Evolutionary conservation across 371 early-diverging fungal species (phyloP).

Genomic region (Mucor irregularis): DNA sequence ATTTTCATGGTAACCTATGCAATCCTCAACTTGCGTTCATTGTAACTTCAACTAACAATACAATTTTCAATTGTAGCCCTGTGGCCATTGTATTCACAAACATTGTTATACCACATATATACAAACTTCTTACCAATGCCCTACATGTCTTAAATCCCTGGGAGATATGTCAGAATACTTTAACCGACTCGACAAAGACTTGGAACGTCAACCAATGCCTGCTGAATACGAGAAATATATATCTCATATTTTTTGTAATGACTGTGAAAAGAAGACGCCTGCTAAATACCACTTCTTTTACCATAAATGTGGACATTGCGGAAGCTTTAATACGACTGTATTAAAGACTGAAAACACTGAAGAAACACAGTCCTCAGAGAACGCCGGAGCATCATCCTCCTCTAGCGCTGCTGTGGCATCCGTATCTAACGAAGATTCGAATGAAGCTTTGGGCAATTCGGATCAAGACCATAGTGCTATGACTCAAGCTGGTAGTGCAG

Average conservation of each 20-base stretch:
- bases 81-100: slow-evolving; percentile 96
- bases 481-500: slow-evolving; percentile 17
- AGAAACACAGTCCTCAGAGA: slow-evolving; percentile 8
- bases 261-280: slow-evolving; percentile 84
- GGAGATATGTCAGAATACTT: slow-evolving; percentile 87
- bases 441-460: slow-evolving; percentile 16
- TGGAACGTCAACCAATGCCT: slow-evolving; percentile 89
- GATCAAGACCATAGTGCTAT: slow-evolving; percentile 23
- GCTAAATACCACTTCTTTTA: slow-evolving; percentile 93
- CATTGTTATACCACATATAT: slow-evolving; percentile 84
- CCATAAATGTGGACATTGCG: slow-evolving; percentile 90
- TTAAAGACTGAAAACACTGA: slow-evolving; percentile 58
- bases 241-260: slow-evolving; percentile 89
- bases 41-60: not conserved
- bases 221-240: slow-evolving; percentile 77
- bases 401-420: not conserved
- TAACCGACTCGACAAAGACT: slow-evolving; percentile 77
- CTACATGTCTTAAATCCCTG: slow-evolving; percentile 93
- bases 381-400: not conserved
- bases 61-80: slow-evolving; percentile 63
- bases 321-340: slow-evolving; percentile 91
- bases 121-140: slow-evolving; percentile 92
- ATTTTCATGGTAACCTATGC: slow-evolving; percentile 78
- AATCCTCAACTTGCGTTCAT: not conserved
- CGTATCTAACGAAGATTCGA: not conserved